Conservation (phyloP, 163 green algal genomes). For the Prototheca cutis region DNA sequence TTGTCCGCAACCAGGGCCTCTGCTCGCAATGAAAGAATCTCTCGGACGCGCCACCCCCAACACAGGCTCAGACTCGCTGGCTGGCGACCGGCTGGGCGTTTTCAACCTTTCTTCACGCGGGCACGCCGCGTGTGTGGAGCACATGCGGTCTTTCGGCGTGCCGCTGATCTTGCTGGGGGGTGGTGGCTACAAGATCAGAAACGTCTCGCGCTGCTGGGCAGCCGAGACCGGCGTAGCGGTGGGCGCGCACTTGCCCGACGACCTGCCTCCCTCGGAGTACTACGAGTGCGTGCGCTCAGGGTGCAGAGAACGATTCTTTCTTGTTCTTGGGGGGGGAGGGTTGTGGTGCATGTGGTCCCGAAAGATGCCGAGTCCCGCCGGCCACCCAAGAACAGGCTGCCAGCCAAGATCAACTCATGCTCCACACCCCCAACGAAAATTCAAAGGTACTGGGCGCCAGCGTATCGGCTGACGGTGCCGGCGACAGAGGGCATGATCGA, state of each 20-base stretch:
- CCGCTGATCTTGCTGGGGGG: slow-evolving; percentile 53
- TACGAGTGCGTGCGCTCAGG: slow-evolving; percentile 15
- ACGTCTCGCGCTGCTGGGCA: slow-evolving; percentile 93
- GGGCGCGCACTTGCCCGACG: slow-evolving; percentile 5
- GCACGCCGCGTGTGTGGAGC: slow-evolving; percentile 67
- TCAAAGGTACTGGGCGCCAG: slow-evolving; percentile 37
- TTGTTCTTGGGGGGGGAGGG: too few relatives aligned
- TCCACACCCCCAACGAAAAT: slow-evolving; percentile 1
- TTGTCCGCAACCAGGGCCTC: too few relatives aligned
- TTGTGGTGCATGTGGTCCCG: too few relatives aligned
- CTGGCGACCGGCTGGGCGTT: slow-evolving; percentile 70
- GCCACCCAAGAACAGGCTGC: too few relatives aligned
- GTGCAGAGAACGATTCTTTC: too few relatives aligned
- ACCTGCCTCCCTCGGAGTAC: slow-evolving; percentile 21
- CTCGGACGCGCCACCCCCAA: neutral
- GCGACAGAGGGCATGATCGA: slow-evolving; percentile 3
- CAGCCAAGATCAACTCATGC: slow-evolving; percentile 1
- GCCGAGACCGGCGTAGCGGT: slow-evolving; percentile 72
- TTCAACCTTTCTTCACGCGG: slow-evolving; percentile 82
- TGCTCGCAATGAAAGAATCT: neutral
- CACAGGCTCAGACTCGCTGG: slow-evolving; percentile 79
- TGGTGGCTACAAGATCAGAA: slow-evolving; percentile 94
- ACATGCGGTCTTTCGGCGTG: slow-evolving; percentile 56
- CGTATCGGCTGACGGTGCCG: slow-evolving; percentile 57
- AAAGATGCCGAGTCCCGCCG: too few relatives aligned